Evolutionary conservation across 176 grass and related monocot species (phyloP).

Genomic region (Elymus sibiricus): DNA sequence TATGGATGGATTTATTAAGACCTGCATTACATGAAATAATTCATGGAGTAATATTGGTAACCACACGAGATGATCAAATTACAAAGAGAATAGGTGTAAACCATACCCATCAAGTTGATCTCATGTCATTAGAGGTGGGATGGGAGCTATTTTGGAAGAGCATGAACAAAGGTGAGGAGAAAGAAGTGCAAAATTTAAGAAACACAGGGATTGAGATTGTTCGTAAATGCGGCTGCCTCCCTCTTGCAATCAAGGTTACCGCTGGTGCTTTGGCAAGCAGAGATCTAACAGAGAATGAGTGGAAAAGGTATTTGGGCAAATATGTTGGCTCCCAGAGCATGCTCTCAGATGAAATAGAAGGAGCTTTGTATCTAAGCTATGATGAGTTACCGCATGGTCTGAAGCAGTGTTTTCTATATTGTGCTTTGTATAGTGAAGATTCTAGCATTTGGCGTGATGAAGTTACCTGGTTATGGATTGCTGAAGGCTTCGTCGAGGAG

Average conservation of each 20-base stretch:
- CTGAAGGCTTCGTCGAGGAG: constrained; percentile 22
- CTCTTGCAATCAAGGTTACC: constrained; percentile 36
- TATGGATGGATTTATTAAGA: too few species aligned
- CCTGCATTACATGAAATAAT: too few species aligned
- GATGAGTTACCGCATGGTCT: constrained; percentile 7
- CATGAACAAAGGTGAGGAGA: too few species aligned
- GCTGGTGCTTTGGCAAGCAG: background rate
- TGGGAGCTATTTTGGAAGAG: too few species aligned
- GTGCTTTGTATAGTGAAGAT: background rate
- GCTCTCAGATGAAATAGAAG: background rate
- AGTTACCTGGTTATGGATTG: constrained; percentile 31
- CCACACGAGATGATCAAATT: too few species aligned
- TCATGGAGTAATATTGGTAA: too few species aligned
- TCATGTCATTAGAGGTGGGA: too few species aligned
- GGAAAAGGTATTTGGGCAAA: constrained; percentile 3
- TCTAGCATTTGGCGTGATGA: fast-evolving
- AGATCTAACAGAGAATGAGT: constrained; percentile 13
- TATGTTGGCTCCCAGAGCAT: background rate
- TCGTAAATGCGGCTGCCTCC: constrained; percentile 34
- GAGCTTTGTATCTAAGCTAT: constrained; percentile 39
- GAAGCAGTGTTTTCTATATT: constrained; percentile 50
- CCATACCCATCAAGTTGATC: too few species aligned
- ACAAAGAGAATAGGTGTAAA: too few species aligned
- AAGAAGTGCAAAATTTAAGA: too few species aligned
- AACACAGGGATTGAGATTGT: constrained; percentile 15